Percentiles rank a stretch among this genome's conserved stretches.
phyloP scores from a whole-genome alignment of 1,139 yeast species.

The Waltiozyma sp. region DNA sequence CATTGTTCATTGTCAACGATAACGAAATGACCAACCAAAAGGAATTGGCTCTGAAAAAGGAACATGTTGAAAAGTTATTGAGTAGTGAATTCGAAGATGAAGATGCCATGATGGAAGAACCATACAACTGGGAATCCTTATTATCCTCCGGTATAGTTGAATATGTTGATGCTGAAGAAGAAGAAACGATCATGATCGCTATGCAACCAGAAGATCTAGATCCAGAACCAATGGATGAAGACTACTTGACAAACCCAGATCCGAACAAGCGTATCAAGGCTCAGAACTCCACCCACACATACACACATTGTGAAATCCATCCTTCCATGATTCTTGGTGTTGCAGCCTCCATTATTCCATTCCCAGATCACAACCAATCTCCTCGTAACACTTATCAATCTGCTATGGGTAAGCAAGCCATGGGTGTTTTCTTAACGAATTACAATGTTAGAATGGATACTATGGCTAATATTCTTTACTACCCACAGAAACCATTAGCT shows the following conservation, averaged over 20 bases:
- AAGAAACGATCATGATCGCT: constrained; percentile 95
- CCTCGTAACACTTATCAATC: constrained; percentile 99
- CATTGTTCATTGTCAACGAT: constrained; percentile 75
- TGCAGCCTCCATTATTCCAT: constrained; percentile 97
- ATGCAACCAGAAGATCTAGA: constrained; percentile 97
- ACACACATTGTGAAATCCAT: constrained; percentile 98
- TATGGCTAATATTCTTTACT: constrained; percentile 94
- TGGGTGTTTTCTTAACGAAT: constrained; percentile 98
- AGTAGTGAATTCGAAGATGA: constrained; percentile 49
- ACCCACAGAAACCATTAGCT: constrained; percentile 98
- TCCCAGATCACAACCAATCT: constrained; percentile 99
- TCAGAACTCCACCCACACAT: constrained; percentile 64
- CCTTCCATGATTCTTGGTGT: constrained; percentile 98
- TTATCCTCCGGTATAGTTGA: constrained; percentile 85
- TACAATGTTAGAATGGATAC: constrained; percentile 98
- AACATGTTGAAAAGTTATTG: constrained; percentile 62
- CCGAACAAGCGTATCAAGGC: constrained; percentile 82
- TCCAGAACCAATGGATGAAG: constrained; percentile 39
- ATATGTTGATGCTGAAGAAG: constrained; percentile 95
- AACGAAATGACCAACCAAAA: constrained; percentile 61
- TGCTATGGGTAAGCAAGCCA: constrained; percentile 99
- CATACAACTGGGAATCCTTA: constrained; percentile 77
- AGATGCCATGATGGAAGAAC: constrained; percentile 42
- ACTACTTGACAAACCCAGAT: constrained; percentile 31
- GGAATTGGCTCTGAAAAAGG: constrained; percentile 74